Evolutionary conservation across 306 rosid species (phyloP), one percentile per base, ranked within the genome.

Genomic region (Quercus berberidifolia): DNA sequence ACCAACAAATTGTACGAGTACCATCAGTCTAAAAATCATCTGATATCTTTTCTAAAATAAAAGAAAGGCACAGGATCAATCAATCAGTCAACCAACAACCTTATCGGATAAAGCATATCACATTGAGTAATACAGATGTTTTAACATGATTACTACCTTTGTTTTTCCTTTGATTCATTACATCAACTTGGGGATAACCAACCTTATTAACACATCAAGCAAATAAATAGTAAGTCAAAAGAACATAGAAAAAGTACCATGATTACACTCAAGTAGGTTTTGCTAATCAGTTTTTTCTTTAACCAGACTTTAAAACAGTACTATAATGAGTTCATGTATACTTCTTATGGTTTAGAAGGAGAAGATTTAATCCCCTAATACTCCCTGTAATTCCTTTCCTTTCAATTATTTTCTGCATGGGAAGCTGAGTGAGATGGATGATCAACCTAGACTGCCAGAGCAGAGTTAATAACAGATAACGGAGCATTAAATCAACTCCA

Each of bases 1-100:
- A 83, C 87, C 84, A 81, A 78, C 76, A 74, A 69, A 78, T 46
- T 78, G 73, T 20, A 84, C 84, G 82, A 85, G 86, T 83, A 77
- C 84, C 69, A 81, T 83, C 87, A 71, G 80, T 52, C 81, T 85
- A 62, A 62, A 75, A 57, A 78, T 75, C 82, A 75, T 81, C 76
- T 79, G 74, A 80, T 85, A 81, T 82, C 80, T 74, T 81, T 77
- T 83, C 78, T 79, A 74, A 80, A 64, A 57, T n/a, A 35, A 68
- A 80, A 70, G 74, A 64, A 76, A 85, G 79, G 76, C 73, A 69
- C 82, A 76, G 70, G 58, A 82, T 78, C 80, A 79, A 83, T 81
- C 78, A 77, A 58, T 76, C 56, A 18, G 81, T 79, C 81, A 77
- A 78, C 79, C 89, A 83, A 77, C 68, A 74, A 72, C 72, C 74